These are phyloP conservation scores for Gryganskiella cystojenkinii DNA, from an alignment of 192 early-diverging fungal species.

Conservation along the genomic window DNA sequence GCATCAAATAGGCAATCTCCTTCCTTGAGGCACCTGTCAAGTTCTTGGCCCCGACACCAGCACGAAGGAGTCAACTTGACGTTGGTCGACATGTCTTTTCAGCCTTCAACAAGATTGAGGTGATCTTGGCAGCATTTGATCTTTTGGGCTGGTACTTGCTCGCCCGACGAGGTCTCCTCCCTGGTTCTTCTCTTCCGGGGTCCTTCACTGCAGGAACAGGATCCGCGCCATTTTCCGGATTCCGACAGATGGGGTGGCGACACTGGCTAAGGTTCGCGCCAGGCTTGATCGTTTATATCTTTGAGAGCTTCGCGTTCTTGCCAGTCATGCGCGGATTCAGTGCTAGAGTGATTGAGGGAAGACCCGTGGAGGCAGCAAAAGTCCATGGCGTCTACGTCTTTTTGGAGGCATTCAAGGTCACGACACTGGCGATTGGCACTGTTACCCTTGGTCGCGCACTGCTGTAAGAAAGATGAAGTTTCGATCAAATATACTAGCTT, in stretches of 20 bases:
- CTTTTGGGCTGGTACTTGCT: conserved; percentile 43
- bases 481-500: neutral
- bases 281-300: conserved; percentile 25
- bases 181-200: neutral
- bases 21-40: conserved; percentile 53
- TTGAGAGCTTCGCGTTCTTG: conserved; percentile 34
- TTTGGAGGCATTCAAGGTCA: conserved; percentile 26
- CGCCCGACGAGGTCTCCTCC: conserved; percentile 16
- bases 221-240: neutral
- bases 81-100: conserved; percentile 56
- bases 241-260: conserved; percentile 3
- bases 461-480: neutral
- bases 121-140: conserved; percentile 41
- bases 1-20: conserved; percentile 34
- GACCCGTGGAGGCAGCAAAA: conserved; percentile 13
- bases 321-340: conserved; percentile 22
- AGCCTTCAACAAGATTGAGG: conserved; percentile 49
- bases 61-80: conserved; percentile 28
- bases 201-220: neutral
- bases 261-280: conserved; percentile 20
- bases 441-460: conserved; percentile 17
- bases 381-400: conserved; percentile 36
- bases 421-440: conserved; percentile 19
- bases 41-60: conserved; percentile 40
- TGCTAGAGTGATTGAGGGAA: conserved; percentile 24